Evolutionary conservation across 192 early-diverging fungal genomes (phyloP).

Genomic region (Coemansia sp.): DNA sequence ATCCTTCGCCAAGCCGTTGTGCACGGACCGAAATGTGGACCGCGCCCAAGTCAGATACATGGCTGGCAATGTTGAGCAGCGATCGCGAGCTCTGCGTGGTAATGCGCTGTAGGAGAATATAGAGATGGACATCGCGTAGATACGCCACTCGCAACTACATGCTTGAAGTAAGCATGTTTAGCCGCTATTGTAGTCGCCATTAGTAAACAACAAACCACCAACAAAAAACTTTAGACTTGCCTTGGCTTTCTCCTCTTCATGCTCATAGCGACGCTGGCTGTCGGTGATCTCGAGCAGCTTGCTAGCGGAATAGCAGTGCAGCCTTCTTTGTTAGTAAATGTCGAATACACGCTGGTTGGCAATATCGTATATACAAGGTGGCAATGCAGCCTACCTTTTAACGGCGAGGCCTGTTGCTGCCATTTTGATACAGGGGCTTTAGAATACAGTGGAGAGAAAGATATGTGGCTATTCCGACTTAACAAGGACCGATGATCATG

Average conservation of each 20-base stretch:
- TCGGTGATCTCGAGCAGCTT: slow-evolving; percentile 26
- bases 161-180: not conserved
- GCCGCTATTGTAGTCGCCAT: not conserved
- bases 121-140: slow-evolving; percentile 43
- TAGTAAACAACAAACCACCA: not conserved
- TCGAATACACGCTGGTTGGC: not conserved
- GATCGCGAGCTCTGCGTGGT: not conserved
- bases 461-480: too few species aligned
- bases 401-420: not conserved
- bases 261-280: slow-evolving; percentile 14
- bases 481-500: too few species aligned
- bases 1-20: slow-evolving; percentile 26
- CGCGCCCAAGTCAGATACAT: slow-evolving; percentile 12
- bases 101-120: slow-evolving; percentile 25
- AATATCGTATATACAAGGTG: not conserved
- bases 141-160: slow-evolving; percentile 26
- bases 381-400: not conserved
- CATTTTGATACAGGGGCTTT: too few species aligned
- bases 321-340: not conserved
- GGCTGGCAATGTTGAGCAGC: slow-evolving; percentile 10
- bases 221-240: slow-evolving; percentile 4
- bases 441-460: not conserved
- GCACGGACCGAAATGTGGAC: slow-evolving; percentile 17
- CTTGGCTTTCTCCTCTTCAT: slow-evolving; percentile 14
- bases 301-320: slow-evolving; percentile 14